These are phyloP conservation scores for Azolla pinnata DNA, from an alignment of 75 land plant species.

Conservation along the genomic window DNA sequence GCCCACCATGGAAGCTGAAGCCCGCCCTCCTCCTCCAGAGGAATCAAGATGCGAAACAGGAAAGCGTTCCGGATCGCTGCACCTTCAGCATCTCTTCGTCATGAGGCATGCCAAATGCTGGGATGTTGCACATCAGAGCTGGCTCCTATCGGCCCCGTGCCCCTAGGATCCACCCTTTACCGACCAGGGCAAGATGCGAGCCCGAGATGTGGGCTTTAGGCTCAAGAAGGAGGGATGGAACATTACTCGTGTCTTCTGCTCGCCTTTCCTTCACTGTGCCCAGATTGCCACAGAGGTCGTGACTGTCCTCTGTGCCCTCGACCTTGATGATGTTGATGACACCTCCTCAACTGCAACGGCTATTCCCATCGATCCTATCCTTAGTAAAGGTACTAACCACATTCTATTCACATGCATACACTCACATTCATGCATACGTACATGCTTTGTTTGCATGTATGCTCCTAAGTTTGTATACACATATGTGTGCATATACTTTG, in stretches of 20 bases:
- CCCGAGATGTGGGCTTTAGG: conserved; percentile 45
- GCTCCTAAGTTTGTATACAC: no score
- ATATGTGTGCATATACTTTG: not conserved
- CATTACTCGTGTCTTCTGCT: conserved; percentile 58
- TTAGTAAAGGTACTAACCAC: conserved; percentile 47
- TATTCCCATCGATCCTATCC: conserved; percentile 45
- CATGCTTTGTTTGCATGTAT: not conserved
- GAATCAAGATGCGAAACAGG: no score
- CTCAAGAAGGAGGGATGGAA: conserved; percentile 30
- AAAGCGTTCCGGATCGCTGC: no score
- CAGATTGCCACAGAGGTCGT: conserved; percentile 74
- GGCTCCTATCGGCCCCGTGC: conserved; percentile 46
- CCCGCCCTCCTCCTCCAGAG: no score
- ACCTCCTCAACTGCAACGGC: conserved; percentile 6
- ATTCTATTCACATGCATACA: not conserved
- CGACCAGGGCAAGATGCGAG: conserved; percentile 47
- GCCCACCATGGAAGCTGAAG: no score
- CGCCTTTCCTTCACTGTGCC: conserved; percentile 80
- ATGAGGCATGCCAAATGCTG: conserved; percentile 85
- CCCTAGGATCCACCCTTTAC: conserved; percentile 88
- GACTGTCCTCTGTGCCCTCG: conserved; percentile 43
- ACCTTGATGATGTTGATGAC: conserved; percentile 14
- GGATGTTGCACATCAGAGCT: conserved; percentile 51
- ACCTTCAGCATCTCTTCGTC: conserved; percentile 69
- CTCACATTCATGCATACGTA: not conserved